Percentiles rank a stretch among this genome's conserved stretches.
These are phyloP conservation scores for Ilyonectria robusta DNA, from an alignment of 2,329 filamentous ascomycete species.

Conservation along the genomic window DNA sequence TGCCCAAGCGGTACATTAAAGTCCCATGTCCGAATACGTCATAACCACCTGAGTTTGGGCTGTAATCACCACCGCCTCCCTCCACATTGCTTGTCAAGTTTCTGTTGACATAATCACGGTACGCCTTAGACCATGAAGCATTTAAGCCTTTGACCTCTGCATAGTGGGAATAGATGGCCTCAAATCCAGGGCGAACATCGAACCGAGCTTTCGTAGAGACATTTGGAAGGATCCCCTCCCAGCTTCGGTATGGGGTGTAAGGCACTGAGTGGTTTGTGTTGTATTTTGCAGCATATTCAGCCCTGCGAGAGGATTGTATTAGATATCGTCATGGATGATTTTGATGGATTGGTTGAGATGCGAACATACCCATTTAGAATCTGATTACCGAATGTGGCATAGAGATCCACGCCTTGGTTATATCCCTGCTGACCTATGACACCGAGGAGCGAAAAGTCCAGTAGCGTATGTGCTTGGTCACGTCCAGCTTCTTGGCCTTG, in stretches of 20 bases:
- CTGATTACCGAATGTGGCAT: constrained; percentile 36
- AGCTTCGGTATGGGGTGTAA: constrained; percentile 55
- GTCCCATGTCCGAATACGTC: constrained; percentile 55
- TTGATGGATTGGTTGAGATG: not conserved
- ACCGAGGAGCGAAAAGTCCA: constrained; percentile 57
- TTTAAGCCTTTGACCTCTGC: constrained; percentile 54
- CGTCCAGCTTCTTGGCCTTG: constrained; percentile 39
- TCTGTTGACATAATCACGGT: constrained; percentile 53
- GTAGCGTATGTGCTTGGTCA: constrained; percentile 61
- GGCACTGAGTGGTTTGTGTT: constrained; percentile 59
- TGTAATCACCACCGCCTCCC: constrained; percentile 61
- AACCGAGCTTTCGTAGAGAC: constrained; percentile 39
- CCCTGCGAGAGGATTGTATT: constrained; percentile 33
- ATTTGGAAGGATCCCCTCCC: constrained; percentile 51
- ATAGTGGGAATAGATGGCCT: constrained; percentile 59
- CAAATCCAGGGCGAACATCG: constrained; percentile 50
- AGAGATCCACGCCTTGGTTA: constrained; percentile 60
- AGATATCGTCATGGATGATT: not conserved
- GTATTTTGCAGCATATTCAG: constrained; percentile 58
- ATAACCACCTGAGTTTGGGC: constrained; percentile 56
- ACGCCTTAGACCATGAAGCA: constrained; percentile 54
- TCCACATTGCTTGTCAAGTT: constrained; percentile 54
- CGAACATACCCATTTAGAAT: constrained; percentile 18
- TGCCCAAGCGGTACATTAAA: constrained; percentile 43
- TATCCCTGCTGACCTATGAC: constrained; percentile 58